Base-by-base conservation (phyloP, 208 protist genomes). In the Acanthamoeba quina region DNA sequence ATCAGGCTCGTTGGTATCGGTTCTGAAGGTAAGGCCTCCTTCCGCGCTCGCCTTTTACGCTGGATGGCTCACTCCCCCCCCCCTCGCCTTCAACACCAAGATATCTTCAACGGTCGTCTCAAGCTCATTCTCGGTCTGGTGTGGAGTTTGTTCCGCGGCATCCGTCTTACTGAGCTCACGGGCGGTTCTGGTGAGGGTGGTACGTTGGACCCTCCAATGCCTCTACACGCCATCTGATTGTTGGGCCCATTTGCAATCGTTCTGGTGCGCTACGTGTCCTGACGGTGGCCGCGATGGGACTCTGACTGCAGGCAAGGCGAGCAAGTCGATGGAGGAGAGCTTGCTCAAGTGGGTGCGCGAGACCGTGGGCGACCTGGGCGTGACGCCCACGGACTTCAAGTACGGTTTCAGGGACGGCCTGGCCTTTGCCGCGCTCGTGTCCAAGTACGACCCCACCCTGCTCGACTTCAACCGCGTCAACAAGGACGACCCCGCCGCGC, bases 281-380 rank as follows among this genome's bases (percentile, higher is more conserved):
- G 15, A 64, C 26, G n/a, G 9, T 64, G 15, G 15, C 1, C 11
- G 26, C 58, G 58, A 64, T 26, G 21, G 26, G 58, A 56, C 7
- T 11, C 52, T 56, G 52, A 56, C 52, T 56, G 47, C 74, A 83
- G 47, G 74, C 41, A 83, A 83, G n/a, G 21, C 10, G 26, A 62
- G 37, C 83, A 90, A 90, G 41, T 72, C 83, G 19, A 72, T 90
- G 83, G 83, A 90, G 29, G 83, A 90, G 83, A 70, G 83, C 29
- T 68, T 90, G 83, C 56, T 90, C 24, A 90, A 90, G 83, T 90
- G 83, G 83, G 83, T 90, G 26, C 47, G 83, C 34, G 83, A 90
- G 56, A 90, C 83, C 1, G 56, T 72, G 15, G 83, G 83, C 15
- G 49, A 90, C 83, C 49, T 72, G 21, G 83, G 83, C 58, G 83